Base-by-base conservation (phyloP, 768 basidiomycete genomes). In the Calocybe gangraenosa region DNA sequence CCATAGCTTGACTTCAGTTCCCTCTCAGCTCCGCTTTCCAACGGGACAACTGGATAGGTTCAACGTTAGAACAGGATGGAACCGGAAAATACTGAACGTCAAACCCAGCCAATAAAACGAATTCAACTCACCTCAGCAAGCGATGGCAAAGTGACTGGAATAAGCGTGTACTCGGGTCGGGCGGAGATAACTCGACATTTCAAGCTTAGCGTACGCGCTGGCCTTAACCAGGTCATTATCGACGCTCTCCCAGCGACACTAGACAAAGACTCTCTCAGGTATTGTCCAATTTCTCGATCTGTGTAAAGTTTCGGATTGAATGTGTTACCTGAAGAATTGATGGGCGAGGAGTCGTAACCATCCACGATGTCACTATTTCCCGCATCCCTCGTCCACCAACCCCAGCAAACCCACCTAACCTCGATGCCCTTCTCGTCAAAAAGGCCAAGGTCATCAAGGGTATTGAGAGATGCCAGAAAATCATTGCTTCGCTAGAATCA, bases 401-500 rank as follows among this genome's bases (percentile, higher is more conserved):
- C n/a, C 15, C 38, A 3, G 10, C 45, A n/a, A 43, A 21, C 21
- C 34, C 45, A 3, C 11, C 8, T 10, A 11, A 17, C 10, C 40
- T 42, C 3, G 22, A 37, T 11, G 49, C 41, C 11, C 28, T 37
- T n/a, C n/a, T 25, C 23, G 3, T 18, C n/a, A 42, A 32, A 14
- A 2, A 23, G 11, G 33, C 19, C 18, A 37, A 13, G 9, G 17
- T 15, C 3, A 18, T n/a, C 3, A 40, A 41, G 18, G 53, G 58
- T 4, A 39, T 64, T 1, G 30, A 42, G 10, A 57, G 64, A 4
- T 55, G 51, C 46, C 48, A 53, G 37, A 53, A 57, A 25, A 37
- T 55, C 3, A 44, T 62, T 14, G 32, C 37, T 9, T 48, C 60
- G 2, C 48, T 66, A 21, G 48, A 61, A 17, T 47, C 52, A 7